Percentiles rank a stretch among this genome's conserved stretches.
Conservation (phyloP, 2,329 filamentous ascomycete genomes). For the Pestalotiopsis sp. region DNA sequence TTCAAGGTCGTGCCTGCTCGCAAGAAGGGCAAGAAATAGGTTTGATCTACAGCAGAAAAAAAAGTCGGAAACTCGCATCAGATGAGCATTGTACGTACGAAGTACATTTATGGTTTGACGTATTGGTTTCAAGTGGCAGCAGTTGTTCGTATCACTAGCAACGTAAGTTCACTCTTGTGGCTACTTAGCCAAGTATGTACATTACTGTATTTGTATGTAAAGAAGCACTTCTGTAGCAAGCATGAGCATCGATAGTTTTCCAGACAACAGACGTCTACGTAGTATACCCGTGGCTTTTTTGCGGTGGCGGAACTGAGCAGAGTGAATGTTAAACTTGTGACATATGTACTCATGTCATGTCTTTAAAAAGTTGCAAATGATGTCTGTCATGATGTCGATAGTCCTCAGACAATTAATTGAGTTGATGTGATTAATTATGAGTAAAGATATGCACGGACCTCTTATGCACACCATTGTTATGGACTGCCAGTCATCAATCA, state of each 20-base stretch:
- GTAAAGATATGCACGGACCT: background rate
- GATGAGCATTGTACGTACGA: too few species aligned
- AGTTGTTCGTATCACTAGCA: background rate
- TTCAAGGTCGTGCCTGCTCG: slow-evolving; percentile 92
- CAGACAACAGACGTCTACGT: background rate
- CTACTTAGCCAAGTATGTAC: background rate
- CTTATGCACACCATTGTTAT: background rate
- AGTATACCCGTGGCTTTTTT: background rate
- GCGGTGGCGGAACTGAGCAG: too few species aligned
- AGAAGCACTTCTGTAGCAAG: background rate
- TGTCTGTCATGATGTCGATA: too few species aligned
- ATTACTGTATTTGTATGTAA: slow-evolving; percentile 1
- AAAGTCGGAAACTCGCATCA: background rate
- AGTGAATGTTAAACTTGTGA: too few species aligned
- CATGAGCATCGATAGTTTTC: background rate
- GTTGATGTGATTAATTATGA: background rate
- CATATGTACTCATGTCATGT: too few species aligned
- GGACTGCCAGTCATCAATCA: background rate
- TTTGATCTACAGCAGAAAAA: background rate
- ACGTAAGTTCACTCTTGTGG: background rate
- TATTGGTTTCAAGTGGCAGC: background rate
- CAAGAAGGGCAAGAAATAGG: slow-evolving; percentile 84
- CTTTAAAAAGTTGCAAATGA: too few species aligned
- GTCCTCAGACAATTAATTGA: background rate
- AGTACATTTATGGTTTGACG: too few species aligned